phyloP scores from a whole-genome alignment of 2,329 filamentous ascomycete genomes.

The Ceratocystis diversiconidia region DNA sequence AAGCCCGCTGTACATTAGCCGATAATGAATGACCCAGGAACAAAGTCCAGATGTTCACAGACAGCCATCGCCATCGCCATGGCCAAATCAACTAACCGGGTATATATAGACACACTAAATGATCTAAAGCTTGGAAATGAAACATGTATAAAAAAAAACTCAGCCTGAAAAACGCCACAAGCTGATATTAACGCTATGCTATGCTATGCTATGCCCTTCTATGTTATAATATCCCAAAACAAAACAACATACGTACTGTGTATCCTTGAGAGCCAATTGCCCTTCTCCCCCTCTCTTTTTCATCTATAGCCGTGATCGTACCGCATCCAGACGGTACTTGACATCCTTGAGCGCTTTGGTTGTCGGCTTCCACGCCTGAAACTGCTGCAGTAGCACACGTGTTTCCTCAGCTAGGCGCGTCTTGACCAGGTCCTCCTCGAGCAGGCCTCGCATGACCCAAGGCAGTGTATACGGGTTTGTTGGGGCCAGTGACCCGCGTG shows the following conservation, averaged over 20 bases:
- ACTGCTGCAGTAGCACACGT: conserved; percentile 64
- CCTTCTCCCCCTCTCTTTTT: too few relatives aligned
- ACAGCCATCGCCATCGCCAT: neutral
- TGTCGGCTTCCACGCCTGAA: conserved; percentile 82
- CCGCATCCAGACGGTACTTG: conserved; percentile 82
- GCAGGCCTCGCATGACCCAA: conserved; percentile 84
- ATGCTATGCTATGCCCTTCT: too few relatives aligned
- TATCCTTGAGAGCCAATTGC: too few relatives aligned
- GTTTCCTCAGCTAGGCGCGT: conserved; percentile 67
- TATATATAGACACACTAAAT: neutral
- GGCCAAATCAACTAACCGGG: neutral
- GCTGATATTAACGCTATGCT: too few relatives aligned
- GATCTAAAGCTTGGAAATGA: neutral
- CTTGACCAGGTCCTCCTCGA: conserved; percentile 85
- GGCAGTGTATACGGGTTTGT: conserved; percentile 82
- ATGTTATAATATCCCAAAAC: too few relatives aligned
- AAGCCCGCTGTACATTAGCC: conserved; percentile 17
- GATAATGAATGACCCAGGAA: conserved; percentile 5
- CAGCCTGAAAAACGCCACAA: too few relatives aligned
- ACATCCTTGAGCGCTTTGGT: conserved; percentile 92
- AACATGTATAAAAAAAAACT: neutral
- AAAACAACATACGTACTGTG: too few relatives aligned
- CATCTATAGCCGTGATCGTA: conserved; percentile 61
- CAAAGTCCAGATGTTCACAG: neutral
- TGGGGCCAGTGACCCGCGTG: conserved; percentile 28